Percentiles rank a stretch among this genome's conserved stretches.
phyloP scores from a whole-genome alignment of 2,329 filamentous ascomycete species.

The Polychaeton citri region DNA sequence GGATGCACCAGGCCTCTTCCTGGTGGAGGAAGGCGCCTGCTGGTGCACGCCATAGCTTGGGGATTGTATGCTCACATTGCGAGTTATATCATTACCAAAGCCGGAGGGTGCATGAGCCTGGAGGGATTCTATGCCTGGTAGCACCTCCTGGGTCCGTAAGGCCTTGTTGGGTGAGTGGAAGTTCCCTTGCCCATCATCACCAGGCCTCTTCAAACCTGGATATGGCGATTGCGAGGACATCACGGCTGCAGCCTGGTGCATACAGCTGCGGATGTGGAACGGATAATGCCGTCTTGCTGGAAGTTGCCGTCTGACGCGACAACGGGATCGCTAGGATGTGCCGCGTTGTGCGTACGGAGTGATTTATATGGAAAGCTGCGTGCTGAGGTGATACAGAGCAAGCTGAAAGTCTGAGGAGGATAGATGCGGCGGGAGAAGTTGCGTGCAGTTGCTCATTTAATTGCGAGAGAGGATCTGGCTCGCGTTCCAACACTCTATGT shows the following conservation, averaged over 20 bases:
- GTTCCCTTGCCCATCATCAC: conserved; percentile 9
- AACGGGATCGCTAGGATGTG: not conserved
- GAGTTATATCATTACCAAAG: not conserved
- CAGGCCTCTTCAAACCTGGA: conserved; percentile 5
- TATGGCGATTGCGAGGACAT: too few species aligned
- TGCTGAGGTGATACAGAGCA: too few species aligned
- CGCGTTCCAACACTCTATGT: too few species aligned
- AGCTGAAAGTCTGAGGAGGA: too few species aligned
- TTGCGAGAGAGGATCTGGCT: too few species aligned
- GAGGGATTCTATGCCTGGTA: conserved; percentile 2
- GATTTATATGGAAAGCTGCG: too few species aligned
- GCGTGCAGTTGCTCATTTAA: too few species aligned
- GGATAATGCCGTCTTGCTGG: conserved; percentile 7
- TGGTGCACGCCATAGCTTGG: not conserved
- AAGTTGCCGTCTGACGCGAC: conserved; percentile 8
- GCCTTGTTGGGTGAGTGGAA: conserved; percentile 3
- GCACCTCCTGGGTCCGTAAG: conserved; percentile 3
- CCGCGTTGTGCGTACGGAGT: too few species aligned
- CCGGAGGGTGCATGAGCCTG: not conserved
- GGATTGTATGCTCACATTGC: not conserved
- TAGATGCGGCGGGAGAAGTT: too few species aligned
- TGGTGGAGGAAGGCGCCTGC: not conserved
- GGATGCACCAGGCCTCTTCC: not conserved
- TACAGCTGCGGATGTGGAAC: conserved; percentile 1
- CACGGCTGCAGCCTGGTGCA: too few species aligned